Evolutionary conservation across 108 stramenopile genomes (phyloP).

Genomic region (Cyclotella baltica): DNA sequence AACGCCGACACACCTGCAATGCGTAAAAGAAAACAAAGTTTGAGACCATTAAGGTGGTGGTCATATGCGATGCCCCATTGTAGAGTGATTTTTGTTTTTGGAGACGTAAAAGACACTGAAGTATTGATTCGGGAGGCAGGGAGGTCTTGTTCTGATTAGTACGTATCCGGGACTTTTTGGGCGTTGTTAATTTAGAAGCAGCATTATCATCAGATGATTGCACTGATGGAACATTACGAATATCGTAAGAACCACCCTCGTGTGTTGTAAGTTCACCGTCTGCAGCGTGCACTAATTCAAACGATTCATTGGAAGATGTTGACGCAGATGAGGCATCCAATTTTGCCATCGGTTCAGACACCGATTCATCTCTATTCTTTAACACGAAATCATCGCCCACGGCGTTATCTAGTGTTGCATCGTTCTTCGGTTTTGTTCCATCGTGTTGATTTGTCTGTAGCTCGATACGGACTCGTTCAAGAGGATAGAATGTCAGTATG

Average conservation of each 20-base stretch:
- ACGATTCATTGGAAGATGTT: conserved; percentile 11
- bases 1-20: conserved; percentile 52
- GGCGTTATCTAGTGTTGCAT: background rate
- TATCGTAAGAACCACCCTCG: background rate
- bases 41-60: conserved; percentile 67
- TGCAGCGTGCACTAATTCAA: background rate
- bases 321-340: background rate
- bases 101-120: conserved; percentile 58
- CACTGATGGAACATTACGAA: background rate
- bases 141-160: background rate
- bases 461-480: conserved; percentile 79
- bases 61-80: conserved; percentile 70
- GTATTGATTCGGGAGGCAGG: conserved; percentile 34
- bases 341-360: background rate
- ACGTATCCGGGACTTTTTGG: no score
- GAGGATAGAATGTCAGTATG: conserved; percentile 73
- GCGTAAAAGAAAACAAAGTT: conserved; percentile 85
- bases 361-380: background rate
- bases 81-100: conserved; percentile 63
- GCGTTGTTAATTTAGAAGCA: no score
- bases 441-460: no score
- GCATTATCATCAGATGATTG: background rate
- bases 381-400: background rate
- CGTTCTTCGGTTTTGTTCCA: conserved; percentile 12
- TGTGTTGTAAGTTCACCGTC: background rate